Evolutionary conservation across 371 early-diverging fungal genomes (phyloP).

Genomic region (Mucor irregularis): DNA sequence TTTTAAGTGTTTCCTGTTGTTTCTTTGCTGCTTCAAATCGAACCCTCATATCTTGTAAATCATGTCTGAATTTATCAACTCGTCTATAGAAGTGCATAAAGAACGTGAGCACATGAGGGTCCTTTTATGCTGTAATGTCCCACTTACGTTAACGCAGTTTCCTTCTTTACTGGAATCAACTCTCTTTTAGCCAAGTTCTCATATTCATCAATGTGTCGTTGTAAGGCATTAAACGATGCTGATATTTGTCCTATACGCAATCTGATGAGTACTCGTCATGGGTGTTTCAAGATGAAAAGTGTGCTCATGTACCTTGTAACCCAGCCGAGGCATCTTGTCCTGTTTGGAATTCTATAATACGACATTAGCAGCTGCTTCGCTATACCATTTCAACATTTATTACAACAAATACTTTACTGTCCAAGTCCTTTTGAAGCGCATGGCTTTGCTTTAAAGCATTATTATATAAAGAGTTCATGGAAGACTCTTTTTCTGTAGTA

Average conservation of each 20-base stretch:
- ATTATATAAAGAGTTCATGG: constrained; percentile 69
- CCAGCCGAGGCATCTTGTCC: constrained; percentile 63
- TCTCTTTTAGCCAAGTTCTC: constrained; percentile 74
- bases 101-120: background rate
- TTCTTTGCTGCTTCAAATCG: constrained; percentile 60
- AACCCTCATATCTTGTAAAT: constrained; percentile 54
- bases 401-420: constrained; percentile 26
- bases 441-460: constrained; percentile 63
- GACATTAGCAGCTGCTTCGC: background rate
- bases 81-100: constrained; percentile 44
- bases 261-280: background rate
- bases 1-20: constrained; percentile 47
- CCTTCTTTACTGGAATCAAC: constrained; percentile 72
- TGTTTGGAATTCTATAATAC: constrained; percentile 48
- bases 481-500: background rate
- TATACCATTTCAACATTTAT: background rate
- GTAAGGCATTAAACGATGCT: constrained; percentile 63
- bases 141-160: constrained; percentile 68
- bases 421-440: constrained; percentile 56
- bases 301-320: constrained; percentile 64
- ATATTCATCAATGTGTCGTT: constrained; percentile 74
- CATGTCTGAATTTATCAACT: constrained; percentile 65
- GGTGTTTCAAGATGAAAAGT: background rate
- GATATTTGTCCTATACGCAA: constrained; percentile 67
- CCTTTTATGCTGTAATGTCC: background rate